Percentiles rank a stretch among this genome's conserved stretches.
Conservation (phyloP, 139 green algal genomes). For the Spirogloea muscicola region DNA sequence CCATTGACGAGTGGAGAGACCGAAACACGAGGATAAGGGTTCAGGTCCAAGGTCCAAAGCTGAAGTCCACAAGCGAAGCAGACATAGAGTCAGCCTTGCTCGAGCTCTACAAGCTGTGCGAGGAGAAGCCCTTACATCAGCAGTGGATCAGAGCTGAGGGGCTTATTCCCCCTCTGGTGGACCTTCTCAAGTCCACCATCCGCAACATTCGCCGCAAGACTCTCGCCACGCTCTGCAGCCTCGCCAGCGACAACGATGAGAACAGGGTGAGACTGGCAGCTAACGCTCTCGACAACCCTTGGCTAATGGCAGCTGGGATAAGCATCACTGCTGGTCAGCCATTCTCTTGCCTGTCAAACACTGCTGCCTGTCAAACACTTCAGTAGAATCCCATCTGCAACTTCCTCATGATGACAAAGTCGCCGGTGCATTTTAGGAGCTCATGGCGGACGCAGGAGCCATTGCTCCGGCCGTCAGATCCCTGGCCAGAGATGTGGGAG, state of each 20-base stretch:
- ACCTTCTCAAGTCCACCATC: constrained; percentile 23
- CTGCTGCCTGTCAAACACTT: no score
- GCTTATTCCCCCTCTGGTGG: constrained; percentile 12
- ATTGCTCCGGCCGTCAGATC: constrained; percentile 25
- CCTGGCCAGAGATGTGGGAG: constrained; percentile 19
- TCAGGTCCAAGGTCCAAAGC: constrained; percentile 22
- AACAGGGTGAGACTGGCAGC: no score
- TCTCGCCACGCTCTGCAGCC: constrained; percentile 23
- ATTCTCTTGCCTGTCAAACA: no score
- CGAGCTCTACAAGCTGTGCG: constrained; percentile 29
- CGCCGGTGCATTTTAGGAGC: no score
- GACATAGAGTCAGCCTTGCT: constrained; percentile 25
- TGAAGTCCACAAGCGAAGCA: constrained; percentile 13
- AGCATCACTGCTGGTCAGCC: no score
- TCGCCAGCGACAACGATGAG: constrained; percentile 30
- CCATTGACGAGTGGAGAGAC: constrained; percentile 30
- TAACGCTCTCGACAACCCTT: no score
- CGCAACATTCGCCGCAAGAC: constrained; percentile 32
- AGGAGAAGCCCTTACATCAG: constrained; percentile 20
- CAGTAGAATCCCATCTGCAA: no score
- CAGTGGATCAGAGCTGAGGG: constrained; percentile 31
- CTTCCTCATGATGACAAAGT: no score
- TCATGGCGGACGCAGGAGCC: constrained; percentile 14
- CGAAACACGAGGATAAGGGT: constrained; percentile 25
- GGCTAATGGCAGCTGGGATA: no score